phyloP scores from a whole-genome alignment of 257 asterid genomes.

The Schizonepeta tenuifolia region DNA sequence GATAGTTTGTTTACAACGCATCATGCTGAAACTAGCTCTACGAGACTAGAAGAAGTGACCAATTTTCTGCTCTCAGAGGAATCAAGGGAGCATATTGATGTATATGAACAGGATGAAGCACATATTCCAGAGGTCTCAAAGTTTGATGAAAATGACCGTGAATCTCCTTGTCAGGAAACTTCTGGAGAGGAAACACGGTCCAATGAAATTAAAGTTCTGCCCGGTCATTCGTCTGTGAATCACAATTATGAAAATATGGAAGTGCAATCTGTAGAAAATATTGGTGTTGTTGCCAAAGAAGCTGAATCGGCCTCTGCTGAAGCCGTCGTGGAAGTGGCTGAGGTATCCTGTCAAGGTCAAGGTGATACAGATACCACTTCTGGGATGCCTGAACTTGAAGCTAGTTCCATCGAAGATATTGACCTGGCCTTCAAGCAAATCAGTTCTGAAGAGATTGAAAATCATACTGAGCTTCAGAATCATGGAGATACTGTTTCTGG shows the following conservation, averaged over 20 bases:
- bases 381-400: constrained; percentile 21
- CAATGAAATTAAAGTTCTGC: constrained; percentile 27
- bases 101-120: constrained; percentile 37
- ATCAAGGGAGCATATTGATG: constrained; percentile 35
- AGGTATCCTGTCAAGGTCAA: constrained; percentile 30
- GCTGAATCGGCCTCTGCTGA: constrained; percentile 35
- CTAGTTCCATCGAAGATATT: constrained; percentile 28
- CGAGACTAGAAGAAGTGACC: constrained; percentile 32
- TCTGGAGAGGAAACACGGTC: constrained; percentile 25
- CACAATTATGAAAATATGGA: constrained; percentile 41
- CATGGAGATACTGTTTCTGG: constrained; percentile 7
- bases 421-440: constrained; percentile 18
- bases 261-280: constrained; percentile 35
- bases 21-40: constrained; percentile 34
- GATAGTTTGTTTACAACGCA: constrained; percentile 33
- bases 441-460: constrained; percentile 12
- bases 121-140: constrained; percentile 43
- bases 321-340: constrained; percentile 6
- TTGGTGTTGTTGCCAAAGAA: constrained; percentile 35
- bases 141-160: constrained; percentile 37
- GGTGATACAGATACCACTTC: not conserved
- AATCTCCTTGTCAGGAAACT: constrained; percentile 33
- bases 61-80: constrained; percentile 29
- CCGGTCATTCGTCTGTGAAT: constrained; percentile 20
- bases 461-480: constrained; percentile 22